Evolutionary conservation across 2,329 filamentous ascomycete species (phyloP).

Genomic region (Exophiala mesophila): DNA sequence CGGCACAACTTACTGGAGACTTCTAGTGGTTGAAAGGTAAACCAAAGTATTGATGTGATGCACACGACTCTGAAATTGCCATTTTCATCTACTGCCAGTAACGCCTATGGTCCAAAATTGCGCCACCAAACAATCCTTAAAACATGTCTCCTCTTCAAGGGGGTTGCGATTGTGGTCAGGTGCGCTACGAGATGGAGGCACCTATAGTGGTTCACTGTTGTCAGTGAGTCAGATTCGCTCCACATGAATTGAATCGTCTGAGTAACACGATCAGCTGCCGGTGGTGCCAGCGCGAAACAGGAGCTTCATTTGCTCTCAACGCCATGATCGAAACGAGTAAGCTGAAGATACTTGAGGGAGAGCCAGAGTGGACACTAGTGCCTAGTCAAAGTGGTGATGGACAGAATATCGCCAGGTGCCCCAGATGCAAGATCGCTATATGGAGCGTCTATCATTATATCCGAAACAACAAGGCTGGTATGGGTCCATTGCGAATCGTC

Average conservation of each 20-base stretch:
- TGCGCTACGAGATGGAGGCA: constrained; percentile 15
- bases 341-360: constrained; percentile 30
- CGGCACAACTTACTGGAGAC: too few relatives aligned
- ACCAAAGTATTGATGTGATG: too few relatives aligned
- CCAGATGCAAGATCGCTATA: constrained; percentile 38
- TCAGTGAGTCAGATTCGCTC: constrained; percentile 12
- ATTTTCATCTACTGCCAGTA: too few relatives aligned
- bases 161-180: constrained; percentile 18
- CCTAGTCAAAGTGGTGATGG: constrained; percentile 41
- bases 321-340: constrained; percentile 26
- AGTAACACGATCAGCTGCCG: constrained; percentile 19
- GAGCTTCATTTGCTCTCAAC: constrained; percentile 21
- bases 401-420: constrained; percentile 42
- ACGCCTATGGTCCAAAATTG: too few relatives aligned
- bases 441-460: constrained; percentile 39
- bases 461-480: constrained; percentile 27
- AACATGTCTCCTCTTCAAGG: constrained; percentile 6
- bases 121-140: constrained; percentile 1
- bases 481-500: constrained; percentile 33
- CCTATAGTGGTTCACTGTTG: constrained; percentile 23
- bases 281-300: constrained; percentile 21
- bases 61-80: too few relatives aligned
- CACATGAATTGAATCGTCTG: neutral
- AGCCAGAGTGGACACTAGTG: constrained; percentile 28
- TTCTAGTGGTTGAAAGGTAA: too few relatives aligned